Conservation (phyloP, 129 eudicot genomes). For the Glebionis coronaria region DNA sequence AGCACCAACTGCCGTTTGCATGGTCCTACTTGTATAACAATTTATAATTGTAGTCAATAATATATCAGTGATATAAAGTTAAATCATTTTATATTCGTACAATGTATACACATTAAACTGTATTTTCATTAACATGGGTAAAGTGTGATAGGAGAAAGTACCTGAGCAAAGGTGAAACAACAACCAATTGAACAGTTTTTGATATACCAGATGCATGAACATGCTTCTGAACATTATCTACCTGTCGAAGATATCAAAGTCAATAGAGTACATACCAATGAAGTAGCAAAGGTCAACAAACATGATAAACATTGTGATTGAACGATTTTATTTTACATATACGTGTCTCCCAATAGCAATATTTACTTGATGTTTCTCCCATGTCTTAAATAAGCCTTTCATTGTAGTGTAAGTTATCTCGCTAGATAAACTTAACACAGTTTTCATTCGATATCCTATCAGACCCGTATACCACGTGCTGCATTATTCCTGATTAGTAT, state of each 20-base stretch:
- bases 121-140: slow-evolving; percentile 4
- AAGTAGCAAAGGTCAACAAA: slow-evolving; percentile 2
- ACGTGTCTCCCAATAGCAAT: neutral
- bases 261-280: neutral
- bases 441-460: neutral
- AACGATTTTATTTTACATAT: neutral
- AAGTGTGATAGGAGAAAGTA: slow-evolving; percentile 22
- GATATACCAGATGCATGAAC: slow-evolving; percentile 62
- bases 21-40: slow-evolving; percentile 54
- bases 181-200: slow-evolving; percentile 61
- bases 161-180: slow-evolving; percentile 88
- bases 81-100: slow-evolving; percentile 11
- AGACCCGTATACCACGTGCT: no score
- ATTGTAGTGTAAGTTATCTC: no score
- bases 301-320: slow-evolving; percentile 15
- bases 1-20: slow-evolving; percentile 97
- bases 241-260: slow-evolving; percentile 40
- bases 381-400: neutral
- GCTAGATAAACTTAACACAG: no score
- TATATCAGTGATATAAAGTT: neutral
- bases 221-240: slow-evolving; percentile 77
- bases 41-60: neutral
- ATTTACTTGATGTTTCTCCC: slow-evolving; percentile 5
- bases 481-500: no score
- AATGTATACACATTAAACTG: neutral